Percentiles rank a stretch among this genome's conserved stretches.
phyloP scores from a whole-genome alignment of 1,284 basidiomycete species.

The Puccinia hordei region DNA sequence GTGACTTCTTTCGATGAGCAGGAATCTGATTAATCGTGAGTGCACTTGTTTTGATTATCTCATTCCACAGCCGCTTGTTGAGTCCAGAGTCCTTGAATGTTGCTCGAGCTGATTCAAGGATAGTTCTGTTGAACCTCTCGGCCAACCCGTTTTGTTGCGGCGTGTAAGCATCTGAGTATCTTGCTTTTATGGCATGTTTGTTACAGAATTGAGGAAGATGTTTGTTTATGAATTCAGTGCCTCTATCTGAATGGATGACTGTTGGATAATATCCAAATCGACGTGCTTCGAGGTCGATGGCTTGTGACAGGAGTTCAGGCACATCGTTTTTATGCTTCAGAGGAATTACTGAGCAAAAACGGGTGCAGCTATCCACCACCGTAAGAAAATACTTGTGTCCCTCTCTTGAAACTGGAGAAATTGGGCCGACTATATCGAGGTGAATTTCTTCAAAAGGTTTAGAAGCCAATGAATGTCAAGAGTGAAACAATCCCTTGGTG shows the following conservation, averaged over 20 bases:
- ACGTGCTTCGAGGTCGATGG: background rate
- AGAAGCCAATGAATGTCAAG: background rate
- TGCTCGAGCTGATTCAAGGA: background rate
- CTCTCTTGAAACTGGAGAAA: background rate
- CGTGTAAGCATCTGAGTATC: background rate
- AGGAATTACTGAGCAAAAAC: background rate
- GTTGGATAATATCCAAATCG: background rate
- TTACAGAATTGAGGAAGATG: background rate
- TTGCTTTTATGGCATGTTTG: background rate
- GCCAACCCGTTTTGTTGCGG: slow-evolving; percentile 2
- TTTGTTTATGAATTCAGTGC: slow-evolving; percentile 6
- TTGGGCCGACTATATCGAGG: slow-evolving; percentile 2
- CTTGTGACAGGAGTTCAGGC: background rate
- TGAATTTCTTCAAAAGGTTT: background rate
- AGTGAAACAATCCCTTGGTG: background rate
- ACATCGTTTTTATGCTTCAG: background rate
- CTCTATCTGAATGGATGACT: slow-evolving; percentile 11
- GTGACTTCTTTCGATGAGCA: background rate
- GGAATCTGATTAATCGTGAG: slow-evolving; percentile 7
- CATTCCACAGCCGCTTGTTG: background rate
- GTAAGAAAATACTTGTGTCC: background rate
- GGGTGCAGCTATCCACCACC: too few species aligned
- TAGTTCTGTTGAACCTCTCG: background rate
- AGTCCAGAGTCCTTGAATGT: background rate
- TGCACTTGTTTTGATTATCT: background rate